Base-by-base conservation (phyloP, 2,329 filamentous ascomycete genomes). In the Paradendryphiella salina region DNA sequence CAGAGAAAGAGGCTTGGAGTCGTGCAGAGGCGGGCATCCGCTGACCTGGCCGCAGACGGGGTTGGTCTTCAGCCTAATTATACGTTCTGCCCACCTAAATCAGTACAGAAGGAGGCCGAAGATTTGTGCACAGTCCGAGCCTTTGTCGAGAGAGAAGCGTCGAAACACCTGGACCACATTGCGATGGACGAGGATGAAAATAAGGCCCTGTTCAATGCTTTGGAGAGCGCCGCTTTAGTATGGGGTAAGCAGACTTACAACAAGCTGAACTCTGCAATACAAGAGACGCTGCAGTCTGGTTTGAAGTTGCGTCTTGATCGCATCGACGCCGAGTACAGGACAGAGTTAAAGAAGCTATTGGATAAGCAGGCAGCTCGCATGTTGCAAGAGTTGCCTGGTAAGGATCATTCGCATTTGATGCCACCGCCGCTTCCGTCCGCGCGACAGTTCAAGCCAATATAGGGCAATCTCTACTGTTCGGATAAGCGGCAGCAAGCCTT, bases 271-370 rank as follows among this genome's bases (percentile, higher is more conserved):
- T 7, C 21, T 5, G 44, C n/a, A 0, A 39, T 34, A 8, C 52
- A 49, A 29, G 15, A 36, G 6, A 17, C 29, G n/a, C 39, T 56
- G 11, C 43, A 28, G 15, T 41, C 47, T 1, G 54, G 52, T 18
- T 42, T 65, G n/a, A 50, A 59, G 13, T 33, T 65, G 39, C 42
- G 52, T 11, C 54, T 65, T 8, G 60, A 57, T 5, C 23, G 40
- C 8, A 41, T 65, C 14, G 40, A 49, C n/a, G 17, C 21, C 4
- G 15, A 9, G 23, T 54, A 59, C 15, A 48, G 42, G 42, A 14
- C 17, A 8, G 49, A 54, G 31, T 38, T 64, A 11, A 26, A 31
- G 4, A 29, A 36, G 15, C 8, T 55, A 33, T 29, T 61, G 26
- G 29, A 36, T 5, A 38, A 38, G 18, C 36, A 43, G 11, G 56